Conservation (phyloP, 1,284 basidiomycete genomes). For the Microbotryum violaceum region DNA sequence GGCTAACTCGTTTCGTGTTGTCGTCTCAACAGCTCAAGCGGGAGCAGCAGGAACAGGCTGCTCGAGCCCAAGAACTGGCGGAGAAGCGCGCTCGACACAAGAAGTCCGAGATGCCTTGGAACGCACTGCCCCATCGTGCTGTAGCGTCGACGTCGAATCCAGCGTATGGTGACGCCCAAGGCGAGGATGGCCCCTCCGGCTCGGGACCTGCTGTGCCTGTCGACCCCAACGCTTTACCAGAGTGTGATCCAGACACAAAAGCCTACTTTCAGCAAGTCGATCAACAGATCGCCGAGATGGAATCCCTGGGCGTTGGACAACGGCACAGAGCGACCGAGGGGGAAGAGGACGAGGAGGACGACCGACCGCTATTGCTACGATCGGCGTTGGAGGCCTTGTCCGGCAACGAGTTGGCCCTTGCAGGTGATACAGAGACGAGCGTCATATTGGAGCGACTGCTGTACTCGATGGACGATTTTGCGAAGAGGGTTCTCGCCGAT, state of each 20-base stretch:
- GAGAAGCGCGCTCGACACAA: conserved; percentile 24
- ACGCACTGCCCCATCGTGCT: conserved; percentile 7
- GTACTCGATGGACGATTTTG: conserved; percentile 89
- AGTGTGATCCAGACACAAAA: conserved; percentile 35
- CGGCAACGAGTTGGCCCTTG: conserved; percentile 75
- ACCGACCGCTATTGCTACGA: conserved; percentile 70
- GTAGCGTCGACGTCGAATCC: neutral
- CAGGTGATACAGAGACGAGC: conserved; percentile 86
- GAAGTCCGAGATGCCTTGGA: conserved; percentile 24
- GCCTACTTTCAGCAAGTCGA: conserved; percentile 36
- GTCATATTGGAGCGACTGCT: conserved; percentile 76
- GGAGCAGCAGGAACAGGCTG: conserved; percentile 23
- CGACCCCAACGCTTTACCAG: conserved; percentile 31
- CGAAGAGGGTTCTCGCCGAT: conserved; percentile 76
- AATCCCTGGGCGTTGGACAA: conserved; percentile 19
- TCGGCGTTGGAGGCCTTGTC: conserved; percentile 75
- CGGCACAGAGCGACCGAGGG: conserved; percentile 13
- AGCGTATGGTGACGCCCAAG: too few species aligned
- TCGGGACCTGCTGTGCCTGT: neutral
- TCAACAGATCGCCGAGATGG: conserved; percentile 34
- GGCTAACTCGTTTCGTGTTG: too few species aligned
- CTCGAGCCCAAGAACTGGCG: conserved; percentile 10
- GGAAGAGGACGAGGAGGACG: conserved; percentile 46
- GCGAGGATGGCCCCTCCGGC: too few species aligned
- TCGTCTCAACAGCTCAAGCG: conserved; percentile 16